These are phyloP conservation scores for Termitomyces sp. DNA, from an alignment of 768 basidiomycete species.

Conservation along the genomic window DNA sequence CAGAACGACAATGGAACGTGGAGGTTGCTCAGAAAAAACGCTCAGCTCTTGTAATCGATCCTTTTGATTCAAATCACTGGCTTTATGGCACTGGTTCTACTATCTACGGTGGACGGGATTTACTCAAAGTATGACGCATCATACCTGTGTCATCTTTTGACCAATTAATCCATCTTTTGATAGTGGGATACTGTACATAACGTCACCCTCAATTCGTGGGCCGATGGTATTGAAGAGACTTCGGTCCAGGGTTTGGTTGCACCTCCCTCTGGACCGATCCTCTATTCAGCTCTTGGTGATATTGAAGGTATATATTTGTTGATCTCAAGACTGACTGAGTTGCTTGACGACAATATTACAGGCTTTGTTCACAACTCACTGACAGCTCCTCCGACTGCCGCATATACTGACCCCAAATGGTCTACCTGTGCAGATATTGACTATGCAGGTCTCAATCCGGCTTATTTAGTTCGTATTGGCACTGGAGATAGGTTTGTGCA, in stretches of 20 bases:
- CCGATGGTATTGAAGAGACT: conserved; percentile 63
- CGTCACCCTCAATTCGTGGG: conserved; percentile 52
- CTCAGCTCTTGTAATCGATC: conserved; percentile 50
- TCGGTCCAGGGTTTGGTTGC: conserved; percentile 54
- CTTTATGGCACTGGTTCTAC: conserved; percentile 67
- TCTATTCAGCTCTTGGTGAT: conserved; percentile 54
- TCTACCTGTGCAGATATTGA: conserved; percentile 43
- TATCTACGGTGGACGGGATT: conserved; percentile 53
- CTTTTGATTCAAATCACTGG: conserved; percentile 66
- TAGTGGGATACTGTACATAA: conserved; percentile 59
- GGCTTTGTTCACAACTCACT: conserved; percentile 45
- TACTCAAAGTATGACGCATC: conserved; percentile 28
- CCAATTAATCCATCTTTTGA: conserved; percentile 3
- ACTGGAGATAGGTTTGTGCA: conserved; percentile 36
- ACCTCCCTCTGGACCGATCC: conserved; percentile 50
- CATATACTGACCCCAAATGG: conserved; percentile 42
- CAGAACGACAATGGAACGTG: neutral
- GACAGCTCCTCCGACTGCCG: conserved; percentile 30
- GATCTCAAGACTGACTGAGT: neutral
- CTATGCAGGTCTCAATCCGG: conserved; percentile 46
- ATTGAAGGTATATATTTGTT: conserved; percentile 33
- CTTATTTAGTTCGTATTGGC: conserved; percentile 47
- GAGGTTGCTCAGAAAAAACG: neutral
- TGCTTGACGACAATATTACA: conserved; percentile 10
- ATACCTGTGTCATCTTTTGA: neutral